A percentile compares a stretch with the other conserved stretches of the same genome.
Conservation (phyloP, 1,284 basidiomycete genomes). For the Neonothopanus nambi region DNA sequence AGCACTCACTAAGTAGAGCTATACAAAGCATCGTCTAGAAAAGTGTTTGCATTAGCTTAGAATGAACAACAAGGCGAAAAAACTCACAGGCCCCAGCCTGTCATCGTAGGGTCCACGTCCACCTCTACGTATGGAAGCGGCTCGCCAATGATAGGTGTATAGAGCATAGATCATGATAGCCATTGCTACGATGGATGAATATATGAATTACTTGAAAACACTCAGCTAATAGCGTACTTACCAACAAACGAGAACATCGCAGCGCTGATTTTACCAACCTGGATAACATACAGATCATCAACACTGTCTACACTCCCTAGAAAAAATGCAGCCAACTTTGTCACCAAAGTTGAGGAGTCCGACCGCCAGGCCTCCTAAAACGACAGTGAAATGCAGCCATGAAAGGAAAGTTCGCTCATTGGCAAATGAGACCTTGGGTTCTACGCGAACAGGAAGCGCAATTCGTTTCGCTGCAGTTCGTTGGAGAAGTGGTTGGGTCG, state of each 20-base stretch:
- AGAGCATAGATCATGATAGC: constrained; percentile 96
- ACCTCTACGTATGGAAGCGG: constrained; percentile 87
- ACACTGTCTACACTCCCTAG: neutral
- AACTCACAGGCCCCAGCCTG: constrained; percentile 69
- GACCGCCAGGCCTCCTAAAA: constrained; percentile 91
- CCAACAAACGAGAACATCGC: constrained; percentile 92
- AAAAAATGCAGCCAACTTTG: constrained; percentile 43
- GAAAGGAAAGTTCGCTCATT: constrained; percentile 95
- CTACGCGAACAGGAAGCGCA: constrained; percentile 90
- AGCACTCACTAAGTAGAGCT: constrained; percentile 72
- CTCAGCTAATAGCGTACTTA: constrained; percentile 41
- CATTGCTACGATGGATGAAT: constrained; percentile 64
- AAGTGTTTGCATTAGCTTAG: constrained; percentile 6
- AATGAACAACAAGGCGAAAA: constrained; percentile 15
- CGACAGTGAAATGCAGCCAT: constrained; percentile 96
- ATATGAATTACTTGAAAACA: constrained; percentile 11
- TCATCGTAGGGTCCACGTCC: constrained; percentile 97
- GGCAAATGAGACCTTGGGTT: constrained; percentile 94
- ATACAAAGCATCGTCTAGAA: constrained; percentile 83
- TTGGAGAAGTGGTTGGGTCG: constrained; percentile 96
- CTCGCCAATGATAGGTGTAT: constrained; percentile 96
- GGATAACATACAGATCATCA: neutral
- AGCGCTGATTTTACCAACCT: constrained; percentile 91
- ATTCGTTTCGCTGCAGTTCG: constrained; percentile 95
- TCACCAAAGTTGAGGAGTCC: constrained; percentile 97